These are phyloP conservation scores for Arthrobotrys megalospora DNA, from an alignment of 2,329 filamentous ascomycete species.

Conservation along the genomic window DNA sequence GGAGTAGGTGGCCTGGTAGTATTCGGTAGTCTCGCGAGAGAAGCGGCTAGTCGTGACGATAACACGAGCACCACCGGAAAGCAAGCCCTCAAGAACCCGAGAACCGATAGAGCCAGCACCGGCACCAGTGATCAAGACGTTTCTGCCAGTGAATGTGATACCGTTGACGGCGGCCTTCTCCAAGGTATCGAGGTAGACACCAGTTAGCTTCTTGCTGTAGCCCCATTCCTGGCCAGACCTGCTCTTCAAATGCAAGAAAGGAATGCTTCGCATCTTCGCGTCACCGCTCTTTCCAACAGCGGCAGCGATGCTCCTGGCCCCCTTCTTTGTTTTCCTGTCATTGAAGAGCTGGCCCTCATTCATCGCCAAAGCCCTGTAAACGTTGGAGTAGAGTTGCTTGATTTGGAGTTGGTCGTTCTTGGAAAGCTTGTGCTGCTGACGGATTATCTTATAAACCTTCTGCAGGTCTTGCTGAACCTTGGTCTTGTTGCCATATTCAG, in stretches of 20 bases:
- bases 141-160: constrained; percentile 93
- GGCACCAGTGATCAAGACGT: constrained; percentile 97
- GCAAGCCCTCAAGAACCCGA: constrained; percentile 93
- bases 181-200: constrained; percentile 89
- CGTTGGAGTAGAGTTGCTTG: constrained; percentile 93
- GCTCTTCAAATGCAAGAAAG: constrained; percentile 96
- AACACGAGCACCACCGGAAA: constrained; percentile 96
- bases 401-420: constrained; percentile 97
- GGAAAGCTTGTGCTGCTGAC: constrained; percentile 96
- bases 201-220: constrained; percentile 98
- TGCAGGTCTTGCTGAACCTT: constrained; percentile 97
- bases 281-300: constrained; percentile 73
- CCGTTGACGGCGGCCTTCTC: constrained; percentile 88
- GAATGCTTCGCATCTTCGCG: constrained; percentile 96
- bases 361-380: constrained; percentile 94
- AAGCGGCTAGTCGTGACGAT: constrained; percentile 96
- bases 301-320: constrained; percentile 70
- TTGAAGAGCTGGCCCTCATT: constrained; percentile 98
- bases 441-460: constrained; percentile 97
- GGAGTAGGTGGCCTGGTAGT: constrained; percentile 99
- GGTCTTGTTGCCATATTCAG: constrained; percentile 96
- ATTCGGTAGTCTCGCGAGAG: constrained; percentile 97
- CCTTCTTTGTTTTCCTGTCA: constrained; percentile 77
- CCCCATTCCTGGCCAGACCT: constrained; percentile 96
- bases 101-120: constrained; percentile 98